Percentiles rank a stretch among this genome's conserved stretches.
Conservation (phyloP, 345 rosid genomes). For the Fremontodendron californicum region DNA sequence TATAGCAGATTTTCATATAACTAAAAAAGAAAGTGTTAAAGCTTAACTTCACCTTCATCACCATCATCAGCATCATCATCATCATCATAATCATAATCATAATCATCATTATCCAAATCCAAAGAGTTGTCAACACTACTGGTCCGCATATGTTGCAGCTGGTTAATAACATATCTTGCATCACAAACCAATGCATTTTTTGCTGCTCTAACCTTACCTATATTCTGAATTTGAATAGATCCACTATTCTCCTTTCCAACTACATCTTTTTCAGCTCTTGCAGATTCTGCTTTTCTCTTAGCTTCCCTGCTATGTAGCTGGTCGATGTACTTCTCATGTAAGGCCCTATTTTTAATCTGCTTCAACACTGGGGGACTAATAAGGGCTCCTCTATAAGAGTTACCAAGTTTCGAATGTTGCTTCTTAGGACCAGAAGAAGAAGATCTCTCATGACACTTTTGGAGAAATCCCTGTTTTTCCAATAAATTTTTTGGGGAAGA, state of each 20-base stretch:
- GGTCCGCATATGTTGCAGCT: constrained; percentile 43
- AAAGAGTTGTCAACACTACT: constrained; percentile 26
- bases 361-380: constrained; percentile 66
- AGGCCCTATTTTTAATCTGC: constrained; percentile 54
- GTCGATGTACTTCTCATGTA: constrained; percentile 82
- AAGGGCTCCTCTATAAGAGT: constrained; percentile 24
- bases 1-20: not conserved
- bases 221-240: constrained; percentile 22
- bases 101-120: constrained; percentile 30
- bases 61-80: constrained; percentile 37
- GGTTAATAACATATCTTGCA: constrained; percentile 59
- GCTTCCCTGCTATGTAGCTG: constrained; percentile 73
- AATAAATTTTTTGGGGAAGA: constrained; percentile 43
- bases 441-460: constrained; percentile 33
- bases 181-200: constrained; percentile 47
- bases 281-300: constrained; percentile 50
- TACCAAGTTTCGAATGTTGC: constrained; percentile 35
- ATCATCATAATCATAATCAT: no score
- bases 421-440: constrained; percentile 35
- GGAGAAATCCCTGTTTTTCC: constrained; percentile 38
- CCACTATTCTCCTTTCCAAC: constrained; percentile 44
- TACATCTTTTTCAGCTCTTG: constrained; percentile 9
- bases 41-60: no score
- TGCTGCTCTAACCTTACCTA: constrained; percentile 48
- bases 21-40: not conserved